phyloP scores from a whole-genome alignment of 2,329 filamentous ascomycete genomes.

The Penicillium sp. region DNA sequence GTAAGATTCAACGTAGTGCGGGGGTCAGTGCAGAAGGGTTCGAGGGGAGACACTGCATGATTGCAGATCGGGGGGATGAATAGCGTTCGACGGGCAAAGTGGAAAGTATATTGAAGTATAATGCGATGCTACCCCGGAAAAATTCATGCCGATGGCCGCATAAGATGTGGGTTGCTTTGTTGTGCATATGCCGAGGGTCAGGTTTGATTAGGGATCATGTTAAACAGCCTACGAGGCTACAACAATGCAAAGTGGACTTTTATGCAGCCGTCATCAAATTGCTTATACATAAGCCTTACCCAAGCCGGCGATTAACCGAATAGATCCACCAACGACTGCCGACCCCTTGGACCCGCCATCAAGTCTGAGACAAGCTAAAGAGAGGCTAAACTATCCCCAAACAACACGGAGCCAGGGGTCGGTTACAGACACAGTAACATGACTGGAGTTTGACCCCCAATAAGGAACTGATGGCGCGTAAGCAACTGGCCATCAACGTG shows the following conservation, averaged over 20 bases:
- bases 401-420: background rate
- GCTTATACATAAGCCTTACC: background rate
- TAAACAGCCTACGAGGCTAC: background rate
- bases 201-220: background rate
- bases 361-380: background rate
- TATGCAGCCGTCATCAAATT: too few species aligned
- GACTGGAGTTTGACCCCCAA: background rate
- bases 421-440: background rate
- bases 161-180: too few species aligned
- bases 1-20: background rate
- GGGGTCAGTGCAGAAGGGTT: background rate
- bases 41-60: background rate
- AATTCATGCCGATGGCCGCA: background rate
- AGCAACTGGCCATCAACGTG: conserved; percentile 1
- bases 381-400: background rate
- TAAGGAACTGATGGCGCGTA: background rate
- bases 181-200: too few species aligned
- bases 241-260: background rate
- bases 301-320: background rate
- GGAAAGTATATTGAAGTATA: background rate
- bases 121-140: background rate
- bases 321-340: background rate
- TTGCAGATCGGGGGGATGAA: background rate
- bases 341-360: background rate
- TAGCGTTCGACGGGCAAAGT: background rate